These are phyloP conservation scores for Gremmenia infestans DNA, from an alignment of 2,329 filamentous ascomycete species.

Conservation along the genomic window DNA sequence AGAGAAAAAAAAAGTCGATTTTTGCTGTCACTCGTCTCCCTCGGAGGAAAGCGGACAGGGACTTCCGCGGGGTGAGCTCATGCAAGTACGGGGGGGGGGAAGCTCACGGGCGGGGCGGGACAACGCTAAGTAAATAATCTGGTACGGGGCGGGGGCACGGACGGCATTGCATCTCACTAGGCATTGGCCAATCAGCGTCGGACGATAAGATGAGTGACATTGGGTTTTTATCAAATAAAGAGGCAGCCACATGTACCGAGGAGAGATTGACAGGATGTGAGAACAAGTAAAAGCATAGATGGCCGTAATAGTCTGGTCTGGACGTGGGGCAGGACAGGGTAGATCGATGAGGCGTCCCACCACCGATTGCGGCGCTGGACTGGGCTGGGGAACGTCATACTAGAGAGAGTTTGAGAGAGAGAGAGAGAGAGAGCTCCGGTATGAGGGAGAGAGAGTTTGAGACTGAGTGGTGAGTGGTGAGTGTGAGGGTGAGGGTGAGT, in stretches of 20 bases:
- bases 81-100: too few species aligned
- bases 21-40: too few species aligned
- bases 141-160: too few species aligned
- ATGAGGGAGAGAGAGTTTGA: neutral
- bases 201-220: conserved; percentile 25
- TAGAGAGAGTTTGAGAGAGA: neutral
- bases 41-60: too few species aligned
- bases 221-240: conserved; percentile 20
- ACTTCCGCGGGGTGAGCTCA: too few species aligned
- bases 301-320: neutral
- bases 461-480: neutral
- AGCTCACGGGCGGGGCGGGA: too few species aligned
- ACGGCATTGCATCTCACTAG: neutral
- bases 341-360: neutral
- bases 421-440: neutral
- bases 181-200: conserved; percentile 13
- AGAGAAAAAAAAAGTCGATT: too few species aligned
- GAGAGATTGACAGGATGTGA: neutral
- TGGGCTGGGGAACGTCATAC: neutral
- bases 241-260: neutral
- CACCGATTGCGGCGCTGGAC: neutral
- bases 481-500: neutral
- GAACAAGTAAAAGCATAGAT: neutral
- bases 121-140: too few species aligned
- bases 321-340: neutral